Conservation (phyloP, 2,329 filamentous ascomycete genomes). For the Grosmannia serpens region DNA sequence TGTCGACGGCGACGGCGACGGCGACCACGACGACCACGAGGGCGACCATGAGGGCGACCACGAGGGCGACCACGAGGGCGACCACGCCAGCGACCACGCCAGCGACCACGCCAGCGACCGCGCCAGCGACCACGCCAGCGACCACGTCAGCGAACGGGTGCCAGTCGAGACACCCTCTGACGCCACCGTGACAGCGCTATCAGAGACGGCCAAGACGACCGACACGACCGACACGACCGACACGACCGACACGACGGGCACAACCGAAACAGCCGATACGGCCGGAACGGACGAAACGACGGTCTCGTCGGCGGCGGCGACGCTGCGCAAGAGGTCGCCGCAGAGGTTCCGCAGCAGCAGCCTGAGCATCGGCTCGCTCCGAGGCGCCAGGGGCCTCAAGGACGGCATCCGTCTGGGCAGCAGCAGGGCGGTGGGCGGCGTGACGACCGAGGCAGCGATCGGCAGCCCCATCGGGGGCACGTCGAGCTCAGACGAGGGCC, state of each 20-base stretch:
- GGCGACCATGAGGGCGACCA: not conserved
- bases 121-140: too few species aligned
- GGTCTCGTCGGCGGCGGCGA: not conserved
- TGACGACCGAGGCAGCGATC: constrained; percentile 8
- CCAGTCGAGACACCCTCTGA: too few species aligned
- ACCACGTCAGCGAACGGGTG: too few species aligned
- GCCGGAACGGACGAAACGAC: not conserved
- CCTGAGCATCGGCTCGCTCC: constrained; percentile 20
- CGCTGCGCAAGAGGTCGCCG: not conserved
- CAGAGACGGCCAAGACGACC: not conserved
- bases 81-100: too few species aligned
- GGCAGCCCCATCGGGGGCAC: not conserved
- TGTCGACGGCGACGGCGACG: not conserved
- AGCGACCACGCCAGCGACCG: not conserved
- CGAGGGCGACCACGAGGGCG: not conserved
- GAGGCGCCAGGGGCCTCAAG: constrained; percentile 9
- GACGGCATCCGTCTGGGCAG: constrained; percentile 12
- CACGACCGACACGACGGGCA: not conserved
- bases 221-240: not conserved
- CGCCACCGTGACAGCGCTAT: not conserved
- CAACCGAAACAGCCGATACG: not conserved
- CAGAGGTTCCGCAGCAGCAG: constrained; percentile 18
- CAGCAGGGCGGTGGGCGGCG: constrained; percentile 12
- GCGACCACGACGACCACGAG: not conserved
- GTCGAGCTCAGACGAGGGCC: not conserved